Evolutionary conservation across 2,329 filamentous ascomycete genomes (phyloP).

Genomic region (Zymoseptoria passerinii): DNA sequence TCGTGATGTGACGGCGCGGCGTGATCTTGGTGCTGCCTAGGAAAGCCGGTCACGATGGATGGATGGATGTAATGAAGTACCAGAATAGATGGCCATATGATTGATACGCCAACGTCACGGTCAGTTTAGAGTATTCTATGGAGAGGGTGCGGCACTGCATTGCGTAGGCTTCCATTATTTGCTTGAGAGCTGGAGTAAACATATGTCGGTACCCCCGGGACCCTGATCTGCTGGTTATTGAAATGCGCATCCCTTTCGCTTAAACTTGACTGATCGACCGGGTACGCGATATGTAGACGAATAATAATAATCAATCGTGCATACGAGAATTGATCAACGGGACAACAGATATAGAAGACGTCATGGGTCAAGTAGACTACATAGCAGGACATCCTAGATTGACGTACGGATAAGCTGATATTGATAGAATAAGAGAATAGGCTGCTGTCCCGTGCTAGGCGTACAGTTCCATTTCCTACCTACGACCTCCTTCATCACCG

Average conservation of each 20-base stretch:
- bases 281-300: no score
- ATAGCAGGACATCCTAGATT: no score
- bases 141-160: neutral
- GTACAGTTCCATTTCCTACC: no score
- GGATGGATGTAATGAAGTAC: neutral
- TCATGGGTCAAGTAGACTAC: no score
- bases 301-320: no score
- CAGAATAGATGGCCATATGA: neutral
- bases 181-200: neutral
- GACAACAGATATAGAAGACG: no score
- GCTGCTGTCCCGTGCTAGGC: no score
- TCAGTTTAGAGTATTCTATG: no score
- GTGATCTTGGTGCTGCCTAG: neutral
- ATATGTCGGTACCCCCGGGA: neutral
- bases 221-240: neutral
- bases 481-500: no score
- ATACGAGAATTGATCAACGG: no score
- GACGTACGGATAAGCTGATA: no score
- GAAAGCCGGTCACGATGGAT: neutral
- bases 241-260: neutral
- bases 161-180: neutral
- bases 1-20: neutral
- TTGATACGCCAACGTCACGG: neutral
- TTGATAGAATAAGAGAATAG: no score
- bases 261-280: neutral